phyloP scores from a whole-genome alignment of 768 basidiomycete genomes.

The Gymnopilus junonius region DNA sequence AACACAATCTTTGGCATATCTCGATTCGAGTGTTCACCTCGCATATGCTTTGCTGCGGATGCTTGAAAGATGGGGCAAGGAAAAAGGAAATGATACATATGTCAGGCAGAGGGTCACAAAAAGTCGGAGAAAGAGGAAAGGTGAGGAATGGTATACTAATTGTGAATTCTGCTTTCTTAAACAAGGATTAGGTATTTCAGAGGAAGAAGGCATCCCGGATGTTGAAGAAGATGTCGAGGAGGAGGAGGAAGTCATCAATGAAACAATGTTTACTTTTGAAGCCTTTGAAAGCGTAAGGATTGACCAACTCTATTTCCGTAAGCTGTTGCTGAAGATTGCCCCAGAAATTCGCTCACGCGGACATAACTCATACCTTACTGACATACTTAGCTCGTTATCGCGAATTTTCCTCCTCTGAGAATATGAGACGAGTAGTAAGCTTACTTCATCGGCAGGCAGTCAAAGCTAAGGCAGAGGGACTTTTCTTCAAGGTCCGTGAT shows the following conservation, averaged over 20 bases:
- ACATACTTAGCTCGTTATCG: slow-evolving; percentile 83
- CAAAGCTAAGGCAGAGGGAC: slow-evolving; percentile 87
- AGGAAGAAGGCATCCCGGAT: slow-evolving; percentile 71
- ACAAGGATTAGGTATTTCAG: slow-evolving; percentile 40
- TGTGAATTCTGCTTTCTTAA: slow-evolving; percentile 1
- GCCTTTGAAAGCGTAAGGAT: slow-evolving; percentile 81
- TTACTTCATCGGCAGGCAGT: slow-evolving; percentile 92
- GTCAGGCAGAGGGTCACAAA: slow-evolving; percentile 70
- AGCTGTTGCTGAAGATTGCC: slow-evolving; percentile 7
- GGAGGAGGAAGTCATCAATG: slow-evolving; percentile 69
- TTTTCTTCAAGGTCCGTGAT: slow-evolving; percentile 88
- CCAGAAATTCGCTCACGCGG: slow-evolving; percentile 89
- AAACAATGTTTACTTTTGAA: slow-evolving; percentile 92
- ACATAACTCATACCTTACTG: slow-evolving; percentile 84
- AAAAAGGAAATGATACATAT: slow-evolving; percentile 71
- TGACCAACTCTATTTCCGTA: slow-evolving; percentile 8
- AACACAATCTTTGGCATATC: slow-evolving; percentile 78
- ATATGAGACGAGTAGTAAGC: slow-evolving; percentile 88
- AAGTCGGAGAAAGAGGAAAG: slow-evolving; percentile 50
- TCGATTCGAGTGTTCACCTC: slow-evolving; percentile 85
- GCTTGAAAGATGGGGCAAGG: slow-evolving; percentile 88
- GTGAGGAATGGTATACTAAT: slow-evolving; percentile 27
- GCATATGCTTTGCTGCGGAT: slow-evolving; percentile 85
- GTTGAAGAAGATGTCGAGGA: slow-evolving; percentile 67
- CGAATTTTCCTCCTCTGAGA: slow-evolving; percentile 77